Evolutionary conservation across 352 stramenopile species (phyloP).

Genomic region (Elongisporangium prolatum): DNA sequence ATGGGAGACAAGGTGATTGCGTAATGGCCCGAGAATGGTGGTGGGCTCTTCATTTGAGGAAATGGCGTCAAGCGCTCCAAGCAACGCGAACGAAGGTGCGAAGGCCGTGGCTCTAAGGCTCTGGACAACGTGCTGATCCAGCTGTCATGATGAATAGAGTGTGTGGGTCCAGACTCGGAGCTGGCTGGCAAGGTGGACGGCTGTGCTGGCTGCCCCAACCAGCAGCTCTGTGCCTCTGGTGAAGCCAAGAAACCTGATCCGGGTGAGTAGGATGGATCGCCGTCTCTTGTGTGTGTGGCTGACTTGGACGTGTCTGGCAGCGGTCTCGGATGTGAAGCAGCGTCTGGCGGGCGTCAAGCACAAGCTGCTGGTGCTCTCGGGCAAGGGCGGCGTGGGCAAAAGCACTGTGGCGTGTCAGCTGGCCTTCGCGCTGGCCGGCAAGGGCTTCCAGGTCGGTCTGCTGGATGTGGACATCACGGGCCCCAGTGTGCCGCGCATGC

Average conservation of each 20-base stretch:
- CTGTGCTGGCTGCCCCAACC: conserved; percentile 98
- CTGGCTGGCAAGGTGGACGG: conserved; percentile 91
- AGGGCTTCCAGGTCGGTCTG: conserved; percentile 95
- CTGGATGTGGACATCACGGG: conserved; percentile 99
- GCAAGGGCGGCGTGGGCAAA: conserved; percentile 99
- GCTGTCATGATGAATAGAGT: conserved; percentile 42
- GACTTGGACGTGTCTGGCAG: conserved; percentile 36
- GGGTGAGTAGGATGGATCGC: conserved; percentile 12
- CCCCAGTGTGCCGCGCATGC: conserved; percentile 97
- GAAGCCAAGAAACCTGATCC: conserved; percentile 84
- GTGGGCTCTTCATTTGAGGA: not conserved
- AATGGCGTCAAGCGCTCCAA: conserved; percentile 39
- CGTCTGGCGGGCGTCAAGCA: conserved; percentile 88
- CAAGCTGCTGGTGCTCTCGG: conserved; percentile 98
- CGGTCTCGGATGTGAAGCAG: conserved; percentile 86
- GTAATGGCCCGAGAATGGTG: conserved; percentile 1
- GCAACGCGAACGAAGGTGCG: conserved; percentile 64
- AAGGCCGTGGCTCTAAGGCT: not conserved
- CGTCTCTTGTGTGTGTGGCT: conserved; percentile 27
- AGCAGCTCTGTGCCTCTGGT: conserved; percentile 93
- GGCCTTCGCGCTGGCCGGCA: conserved; percentile 92
- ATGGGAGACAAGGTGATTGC: conserved; percentile 2
- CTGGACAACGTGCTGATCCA: not conserved
- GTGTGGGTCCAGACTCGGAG: conserved; percentile 93
- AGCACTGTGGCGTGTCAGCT: conserved; percentile 98